phyloP scores from a whole-genome alignment of 192 early-diverging fungal species.

The Diversispora eburnea region DNA sequence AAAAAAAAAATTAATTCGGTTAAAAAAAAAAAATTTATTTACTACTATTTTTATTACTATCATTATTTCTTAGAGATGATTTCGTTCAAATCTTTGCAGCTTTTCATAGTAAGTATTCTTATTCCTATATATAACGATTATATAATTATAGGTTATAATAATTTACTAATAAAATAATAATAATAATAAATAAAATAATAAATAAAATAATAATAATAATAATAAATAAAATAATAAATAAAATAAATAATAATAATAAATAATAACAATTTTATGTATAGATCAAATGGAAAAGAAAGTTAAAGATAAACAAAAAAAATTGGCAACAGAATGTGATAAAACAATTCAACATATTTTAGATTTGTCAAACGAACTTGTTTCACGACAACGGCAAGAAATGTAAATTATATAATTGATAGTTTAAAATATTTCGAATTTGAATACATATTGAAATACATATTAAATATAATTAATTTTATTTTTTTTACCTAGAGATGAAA shows the following conservation, averaged over 20 bases:
- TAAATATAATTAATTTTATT: not conserved
- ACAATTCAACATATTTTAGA: slow-evolving; percentile 5
- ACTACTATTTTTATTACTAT: not conserved
- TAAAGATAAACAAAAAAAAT: slow-evolving; percentile 10
- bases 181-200: no score
- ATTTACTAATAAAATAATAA: no score
- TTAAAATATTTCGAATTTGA: not conserved
- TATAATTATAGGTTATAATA: not conserved
- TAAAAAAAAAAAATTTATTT: not conserved
- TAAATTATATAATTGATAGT: no score
- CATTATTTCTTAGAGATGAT: slow-evolving; percentile 13
- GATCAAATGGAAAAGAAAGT: slow-evolving; percentile 19
- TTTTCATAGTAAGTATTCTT: slow-evolving; percentile 15
- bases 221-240: not conserved
- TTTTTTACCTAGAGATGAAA: not conserved
- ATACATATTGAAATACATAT: not conserved
- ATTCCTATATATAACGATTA: no score
- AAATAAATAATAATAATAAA: not conserved
- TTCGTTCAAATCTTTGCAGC: slow-evolving; percentile 21
- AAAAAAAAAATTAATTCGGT: not conserved
- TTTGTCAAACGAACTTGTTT: slow-evolving; percentile 11
- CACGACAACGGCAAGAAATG: slow-evolving; percentile 12
- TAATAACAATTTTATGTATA: not conserved
- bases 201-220: no score
- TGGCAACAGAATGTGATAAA: slow-evolving; percentile 11